A percentile compares a stretch with the other conserved stretches of the same genome.
Evolutionary conservation across 306 rosid genomes (phyloP).

Genomic region (Glycine soja): DNA sequence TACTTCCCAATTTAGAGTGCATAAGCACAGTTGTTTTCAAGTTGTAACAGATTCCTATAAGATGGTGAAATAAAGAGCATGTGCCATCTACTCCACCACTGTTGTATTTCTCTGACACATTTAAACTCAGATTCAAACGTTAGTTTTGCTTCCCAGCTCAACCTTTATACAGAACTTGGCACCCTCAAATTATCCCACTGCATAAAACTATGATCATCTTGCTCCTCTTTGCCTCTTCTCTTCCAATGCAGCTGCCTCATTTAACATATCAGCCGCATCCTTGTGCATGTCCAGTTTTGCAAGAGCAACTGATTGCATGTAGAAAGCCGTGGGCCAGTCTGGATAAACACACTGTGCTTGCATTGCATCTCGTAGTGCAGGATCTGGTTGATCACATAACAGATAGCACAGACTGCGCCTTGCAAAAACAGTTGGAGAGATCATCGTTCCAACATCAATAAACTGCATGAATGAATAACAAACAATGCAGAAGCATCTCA

Average conservation of each 20-base stretch:
- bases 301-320: constrained; percentile 98
- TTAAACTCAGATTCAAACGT: constrained; percentile 53
- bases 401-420: constrained; percentile 94
- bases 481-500: constrained; percentile 16
- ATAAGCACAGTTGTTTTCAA: constrained; percentile 51
- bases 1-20: constrained; percentile 54
- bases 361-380: constrained; percentile 98
- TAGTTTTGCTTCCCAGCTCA: constrained; percentile 69
- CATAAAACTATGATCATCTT: constrained; percentile 57
- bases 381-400: constrained; percentile 88
- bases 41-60: constrained; percentile 51
- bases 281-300: constrained; percentile 96
- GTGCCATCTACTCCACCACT: constrained; percentile 53
- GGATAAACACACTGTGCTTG: constrained; percentile 95
- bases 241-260: constrained; percentile 89
- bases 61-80: constrained; percentile 47
- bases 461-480: constrained; percentile 68
- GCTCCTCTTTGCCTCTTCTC: constrained; percentile 91
- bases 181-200: constrained; percentile 47
- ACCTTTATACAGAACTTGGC: constrained; percentile 74
- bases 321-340: constrained; percentile 97
- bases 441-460: constrained; percentile 91
- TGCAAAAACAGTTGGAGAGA: constrained; percentile 94
- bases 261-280: constrained; percentile 96
- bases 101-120: constrained; percentile 53